Conservation (phyloP, 2,329 filamentous ascomycete genomes). For the Pseudocercospora vitis region DNA sequence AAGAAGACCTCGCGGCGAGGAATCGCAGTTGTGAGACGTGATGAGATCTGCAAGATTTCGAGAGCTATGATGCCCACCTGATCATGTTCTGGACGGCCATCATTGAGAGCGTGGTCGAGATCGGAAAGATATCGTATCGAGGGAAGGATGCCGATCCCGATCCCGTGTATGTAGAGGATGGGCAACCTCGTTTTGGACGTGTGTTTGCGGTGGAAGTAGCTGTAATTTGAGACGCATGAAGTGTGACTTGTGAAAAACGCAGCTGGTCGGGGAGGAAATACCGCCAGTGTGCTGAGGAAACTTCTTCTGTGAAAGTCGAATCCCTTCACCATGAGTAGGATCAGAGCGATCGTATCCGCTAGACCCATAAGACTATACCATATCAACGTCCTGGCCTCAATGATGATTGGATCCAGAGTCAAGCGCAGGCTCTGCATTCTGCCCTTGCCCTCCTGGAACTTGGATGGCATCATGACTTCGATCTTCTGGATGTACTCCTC, state of each 20-base stretch:
- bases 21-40: constrained; percentile 59
- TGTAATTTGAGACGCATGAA: constrained; percentile 54
- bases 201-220: constrained; percentile 68
- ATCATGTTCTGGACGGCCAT: constrained; percentile 37
- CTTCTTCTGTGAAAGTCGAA: constrained; percentile 30
- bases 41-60: constrained; percentile 66
- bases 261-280: constrained; percentile 61
- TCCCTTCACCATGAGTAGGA: constrained; percentile 27
- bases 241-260: constrained; percentile 47
- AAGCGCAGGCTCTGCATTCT: constrained; percentile 60
- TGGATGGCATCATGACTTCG: constrained; percentile 54
- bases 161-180: constrained; percentile 69
- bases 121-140: constrained; percentile 60
- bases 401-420: constrained; percentile 63
- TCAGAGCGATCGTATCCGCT: constrained; percentile 47
- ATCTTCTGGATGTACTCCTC: constrained; percentile 56
- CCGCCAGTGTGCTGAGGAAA: constrained; percentile 42
- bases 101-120: constrained; percentile 44
- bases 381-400: constrained; percentile 54
- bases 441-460: constrained; percentile 57
- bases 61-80: constrained; percentile 64
- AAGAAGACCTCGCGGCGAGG: constrained; percentile 56
- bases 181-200: constrained; percentile 58
- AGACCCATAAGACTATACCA: constrained; percentile 61
- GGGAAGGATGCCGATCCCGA: constrained; percentile 66